A percentile compares a stretch with the other conserved stretches of the same genome.
Evolutionary conservation across 805 yeast species (phyloP).

Genomic region (Scheffersomyces lignosus): DNA sequence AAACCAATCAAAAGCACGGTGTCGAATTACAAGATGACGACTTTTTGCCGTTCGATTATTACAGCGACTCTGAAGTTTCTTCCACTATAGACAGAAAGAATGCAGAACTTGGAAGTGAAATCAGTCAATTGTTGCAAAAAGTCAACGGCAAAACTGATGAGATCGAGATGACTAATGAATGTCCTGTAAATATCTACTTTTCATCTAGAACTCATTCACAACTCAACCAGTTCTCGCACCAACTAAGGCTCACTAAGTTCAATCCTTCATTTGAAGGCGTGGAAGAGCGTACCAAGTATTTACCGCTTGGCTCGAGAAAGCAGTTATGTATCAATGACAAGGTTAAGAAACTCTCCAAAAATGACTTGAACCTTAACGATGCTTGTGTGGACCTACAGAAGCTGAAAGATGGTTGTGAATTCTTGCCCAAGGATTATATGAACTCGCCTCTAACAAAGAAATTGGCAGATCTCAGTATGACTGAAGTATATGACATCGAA

Average conservation of each 20-base stretch:
- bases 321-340: conserved; percentile 78
- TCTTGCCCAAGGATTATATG: conserved; percentile 34
- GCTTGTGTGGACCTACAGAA: conserved; percentile 74
- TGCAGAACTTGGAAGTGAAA: conserved; percentile 43
- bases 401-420: conserved; percentile 24
- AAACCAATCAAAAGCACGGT: conserved; percentile 2
- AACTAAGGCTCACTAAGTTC: conserved; percentile 60
- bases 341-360: conserved; percentile 47
- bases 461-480: conserved; percentile 56
- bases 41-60: conserved; percentile 36
- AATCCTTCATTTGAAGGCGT: conserved; percentile 55
- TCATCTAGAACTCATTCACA: conserved; percentile 93
- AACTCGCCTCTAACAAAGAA: conserved; percentile 20
- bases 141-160: conserved; percentile 27
- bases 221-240: conserved; percentile 74
- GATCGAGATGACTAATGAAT: conserved; percentile 20
- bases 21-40: conserved; percentile 9
- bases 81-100: conserved; percentile 21
- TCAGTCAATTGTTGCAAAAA: conserved; percentile 46
- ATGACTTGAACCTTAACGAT: conserved; percentile 66
- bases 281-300: conserved; percentile 59
- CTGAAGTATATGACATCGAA: conserved; percentile 73
- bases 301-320: conserved; percentile 80
- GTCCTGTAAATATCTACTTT: conserved; percentile 54
- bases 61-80: conserved; percentile 25